Evolutionary conservation across 768 basidiomycete species (phyloP).

Genomic region (Strobilomyces confusus): DNA sequence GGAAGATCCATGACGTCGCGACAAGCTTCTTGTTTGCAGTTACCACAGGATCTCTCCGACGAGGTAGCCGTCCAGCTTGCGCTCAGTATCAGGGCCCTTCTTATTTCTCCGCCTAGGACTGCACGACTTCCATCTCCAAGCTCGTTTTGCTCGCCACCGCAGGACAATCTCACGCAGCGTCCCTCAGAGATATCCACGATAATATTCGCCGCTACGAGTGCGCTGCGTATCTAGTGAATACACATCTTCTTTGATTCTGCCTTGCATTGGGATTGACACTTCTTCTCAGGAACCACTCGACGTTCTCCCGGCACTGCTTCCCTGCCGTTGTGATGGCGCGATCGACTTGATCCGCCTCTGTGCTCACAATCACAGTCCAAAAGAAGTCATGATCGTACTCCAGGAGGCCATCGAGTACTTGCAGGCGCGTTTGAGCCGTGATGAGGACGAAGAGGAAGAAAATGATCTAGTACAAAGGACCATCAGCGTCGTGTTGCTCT

Average conservation of each 20-base stretch:
- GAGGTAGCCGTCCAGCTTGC: slow-evolving; percentile 13
- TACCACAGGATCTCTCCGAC: slow-evolving; percentile 22
- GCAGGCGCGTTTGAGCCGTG: slow-evolving; percentile 9
- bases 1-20: neutral
- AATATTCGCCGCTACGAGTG: slow-evolving; percentile 13
- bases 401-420: slow-evolving; percentile 39
- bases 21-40: slow-evolving; percentile 11
- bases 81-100: neutral
- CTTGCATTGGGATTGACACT: neutral
- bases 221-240: slow-evolving; percentile 17
- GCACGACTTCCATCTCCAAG: slow-evolving; percentile 12
- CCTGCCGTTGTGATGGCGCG: slow-evolving; percentile 28
- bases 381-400: slow-evolving; percentile 40
- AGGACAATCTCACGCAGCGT: neutral
- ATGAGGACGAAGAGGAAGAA: slow-evolving; percentile 17
- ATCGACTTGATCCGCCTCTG: slow-evolving; percentile 33
- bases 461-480: slow-evolving; percentile 12
- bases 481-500: slow-evolving; percentile 18
- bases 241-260: neutral
- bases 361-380: slow-evolving; percentile 31
- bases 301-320: slow-evolving; percentile 35
- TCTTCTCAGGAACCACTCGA: slow-evolving; percentile 37
- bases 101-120: slow-evolving; percentile 13
- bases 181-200: slow-evolving; percentile 19
- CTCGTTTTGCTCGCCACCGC: slow-evolving; percentile 17